Conservation (phyloP, 106 monocot genomes). For the Amphibolis antarctica region DNA sequence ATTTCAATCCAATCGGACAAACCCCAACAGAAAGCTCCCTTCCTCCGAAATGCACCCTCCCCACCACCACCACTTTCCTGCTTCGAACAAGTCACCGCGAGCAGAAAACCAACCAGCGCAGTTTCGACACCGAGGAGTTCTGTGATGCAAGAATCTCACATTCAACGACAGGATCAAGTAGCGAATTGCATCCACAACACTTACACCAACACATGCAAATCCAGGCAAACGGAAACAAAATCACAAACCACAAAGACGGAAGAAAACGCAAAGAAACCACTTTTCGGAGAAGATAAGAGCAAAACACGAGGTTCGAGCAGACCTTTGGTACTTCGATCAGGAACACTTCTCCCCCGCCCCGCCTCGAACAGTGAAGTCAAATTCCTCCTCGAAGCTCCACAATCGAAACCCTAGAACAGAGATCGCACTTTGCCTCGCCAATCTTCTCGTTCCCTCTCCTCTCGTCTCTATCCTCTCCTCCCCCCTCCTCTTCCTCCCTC, state of each 20-base stretch:
- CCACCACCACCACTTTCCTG: too few relatives aligned
- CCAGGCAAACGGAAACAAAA: neutral
- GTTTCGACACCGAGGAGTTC: neutral
- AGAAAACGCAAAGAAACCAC: neutral
- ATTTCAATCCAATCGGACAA: neutral
- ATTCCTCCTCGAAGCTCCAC: neutral
- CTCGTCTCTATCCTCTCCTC: neutral
- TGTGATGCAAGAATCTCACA: neutral
- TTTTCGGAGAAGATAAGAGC: neutral
- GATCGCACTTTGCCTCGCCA: neutral
- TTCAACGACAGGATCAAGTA: slow-evolving; percentile 1
- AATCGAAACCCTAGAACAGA: neutral
- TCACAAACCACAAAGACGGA: neutral
- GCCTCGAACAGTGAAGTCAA: neutral
- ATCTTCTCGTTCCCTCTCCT: neutral
- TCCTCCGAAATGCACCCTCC: neutral
- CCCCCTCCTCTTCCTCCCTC: too few relatives aligned
- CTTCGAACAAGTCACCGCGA: neutral
- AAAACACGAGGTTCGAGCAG: neutral
- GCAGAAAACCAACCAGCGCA: neutral
- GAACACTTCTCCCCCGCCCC: neutral
- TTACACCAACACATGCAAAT: neutral
- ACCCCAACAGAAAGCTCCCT: neutral
- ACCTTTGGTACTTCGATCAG: slow-evolving; percentile 7
- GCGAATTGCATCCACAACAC: slow-evolving; percentile 7